Conservation (phyloP, 192 early-diverging fungal species). For the Coemansia asiatica region DNA sequence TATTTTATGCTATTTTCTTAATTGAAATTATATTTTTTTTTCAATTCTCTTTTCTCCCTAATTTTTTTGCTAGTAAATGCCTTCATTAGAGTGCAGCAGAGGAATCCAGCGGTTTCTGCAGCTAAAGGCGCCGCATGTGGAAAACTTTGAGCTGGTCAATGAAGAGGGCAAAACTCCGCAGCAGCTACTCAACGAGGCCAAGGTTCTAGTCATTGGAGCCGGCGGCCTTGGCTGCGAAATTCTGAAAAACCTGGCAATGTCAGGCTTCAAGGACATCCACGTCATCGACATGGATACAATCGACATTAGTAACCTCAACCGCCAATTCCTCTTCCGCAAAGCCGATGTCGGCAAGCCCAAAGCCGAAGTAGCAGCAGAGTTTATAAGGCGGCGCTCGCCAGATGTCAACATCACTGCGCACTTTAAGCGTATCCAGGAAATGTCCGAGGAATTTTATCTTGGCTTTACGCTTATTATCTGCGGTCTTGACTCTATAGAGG, state of each 20-base stretch:
- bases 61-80: slow-evolving; percentile 3
- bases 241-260: slow-evolving; percentile 77
- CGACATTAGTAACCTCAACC: slow-evolving; percentile 79
- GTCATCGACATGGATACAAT: slow-evolving; percentile 93
- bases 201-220: slow-evolving; percentile 79
- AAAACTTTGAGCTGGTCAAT: slow-evolving; percentile 52
- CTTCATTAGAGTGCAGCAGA: slow-evolving; percentile 15
- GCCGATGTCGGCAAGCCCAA: slow-evolving; percentile 77
- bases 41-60: not conserved
- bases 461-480: slow-evolving; percentile 88
- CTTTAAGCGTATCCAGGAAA: slow-evolving; percentile 94
- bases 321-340: slow-evolving; percentile 80
- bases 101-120: slow-evolving; percentile 42
- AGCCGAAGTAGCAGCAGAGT: slow-evolving; percentile 74
- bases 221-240: slow-evolving; percentile 85
- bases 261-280: slow-evolving; percentile 76
- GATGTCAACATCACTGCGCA: slow-evolving; percentile 71
- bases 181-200: slow-evolving; percentile 57
- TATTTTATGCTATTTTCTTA: slow-evolving; percentile 5
- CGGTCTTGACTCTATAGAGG: slow-evolving; percentile 93
- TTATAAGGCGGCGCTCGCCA: slow-evolving; percentile 68
- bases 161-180: slow-evolving; percentile 47
- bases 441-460: slow-evolving; percentile 88
- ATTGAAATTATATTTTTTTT: slow-evolving; percentile 11
- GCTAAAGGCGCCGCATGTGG: slow-evolving; percentile 49